A percentile compares a stretch with the other conserved stretches of the same genome.
Evolutionary conservation across 441 rosid species (phyloP).

Genomic region (Adansonia rubrostipa): DNA sequence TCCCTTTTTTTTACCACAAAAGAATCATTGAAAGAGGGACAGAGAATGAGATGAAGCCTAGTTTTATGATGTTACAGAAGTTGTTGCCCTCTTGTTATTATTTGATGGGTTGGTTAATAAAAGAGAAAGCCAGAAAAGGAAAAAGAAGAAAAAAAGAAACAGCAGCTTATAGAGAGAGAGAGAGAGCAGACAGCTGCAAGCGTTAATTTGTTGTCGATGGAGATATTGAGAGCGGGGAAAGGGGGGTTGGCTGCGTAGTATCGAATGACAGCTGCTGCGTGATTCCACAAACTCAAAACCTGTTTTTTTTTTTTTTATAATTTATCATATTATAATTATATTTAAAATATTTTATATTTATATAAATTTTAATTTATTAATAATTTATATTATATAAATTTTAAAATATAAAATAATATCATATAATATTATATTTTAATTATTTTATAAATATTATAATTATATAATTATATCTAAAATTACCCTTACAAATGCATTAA

Average conservation of each 20-base stretch:
- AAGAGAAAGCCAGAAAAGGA: conserved; percentile 21
- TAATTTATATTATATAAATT: too few species aligned
- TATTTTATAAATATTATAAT: too few species aligned
- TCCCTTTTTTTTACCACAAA: not conserved
- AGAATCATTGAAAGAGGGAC: conserved; percentile 30
- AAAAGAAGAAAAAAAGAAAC: not conserved
- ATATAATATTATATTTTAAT: too few species aligned
- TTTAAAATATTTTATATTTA: too few species aligned
- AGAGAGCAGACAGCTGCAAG: conserved; percentile 56
- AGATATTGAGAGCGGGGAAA: conserved; percentile 17
- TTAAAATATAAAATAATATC: too few species aligned
- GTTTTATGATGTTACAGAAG: conserved; percentile 22
- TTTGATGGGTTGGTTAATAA: conserved; percentile 30
- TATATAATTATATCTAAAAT: too few species aligned
- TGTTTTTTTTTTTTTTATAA: conserved; percentile 35
- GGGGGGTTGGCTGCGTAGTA: conserved; percentile 30
- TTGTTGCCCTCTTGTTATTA: conserved; percentile 24
- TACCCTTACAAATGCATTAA: conserved; percentile 33
- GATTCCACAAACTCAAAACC: conserved; percentile 38
- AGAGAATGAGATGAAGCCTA: conserved; percentile 31
- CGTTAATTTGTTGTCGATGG: conserved; percentile 54
- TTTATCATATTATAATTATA: too few species aligned
- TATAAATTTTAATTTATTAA: too few species aligned
- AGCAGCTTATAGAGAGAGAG: conserved; percentile 17
- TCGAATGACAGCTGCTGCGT: conserved; percentile 57